Evolutionary conservation across 106 monocot genomes (phyloP).

Genomic region (Gastrodia elata): DNA sequence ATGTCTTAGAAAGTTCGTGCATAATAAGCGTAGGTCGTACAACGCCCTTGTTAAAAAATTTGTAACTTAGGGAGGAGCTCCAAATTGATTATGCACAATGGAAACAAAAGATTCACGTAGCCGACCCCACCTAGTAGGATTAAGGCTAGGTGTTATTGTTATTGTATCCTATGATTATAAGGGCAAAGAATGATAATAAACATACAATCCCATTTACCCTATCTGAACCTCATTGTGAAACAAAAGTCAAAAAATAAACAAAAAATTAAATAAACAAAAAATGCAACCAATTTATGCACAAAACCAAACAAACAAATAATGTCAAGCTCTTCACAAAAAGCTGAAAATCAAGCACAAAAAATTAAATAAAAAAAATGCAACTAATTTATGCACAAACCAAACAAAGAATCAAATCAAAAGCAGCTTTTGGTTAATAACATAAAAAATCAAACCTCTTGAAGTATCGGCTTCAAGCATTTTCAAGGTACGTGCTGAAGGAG

Average conservation of each 20-base stretch:
- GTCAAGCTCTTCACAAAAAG: neutral
- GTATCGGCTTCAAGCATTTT: conserved; percentile 41
- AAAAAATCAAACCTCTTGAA: conserved; percentile 36
- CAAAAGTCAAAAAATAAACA: neutral
- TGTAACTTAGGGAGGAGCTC: too few relatives aligned
- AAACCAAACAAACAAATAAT: neutral
- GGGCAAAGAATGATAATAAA: too few relatives aligned
- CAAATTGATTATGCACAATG: too few relatives aligned
- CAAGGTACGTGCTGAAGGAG: conserved; percentile 45
- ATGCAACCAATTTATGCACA: neutral
- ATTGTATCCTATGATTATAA: too few relatives aligned
- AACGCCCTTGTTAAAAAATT: too few relatives aligned
- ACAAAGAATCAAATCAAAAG: neutral
- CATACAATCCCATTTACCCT: too few relatives aligned
- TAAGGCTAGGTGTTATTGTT: too few relatives aligned
- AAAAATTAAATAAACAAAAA: neutral
- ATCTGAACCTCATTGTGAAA: too few relatives aligned
- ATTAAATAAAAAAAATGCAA: neutral
- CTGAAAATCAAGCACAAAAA: neutral
- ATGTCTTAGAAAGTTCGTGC: too few relatives aligned
- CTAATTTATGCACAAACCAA: neutral
- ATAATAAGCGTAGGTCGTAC: too few relatives aligned
- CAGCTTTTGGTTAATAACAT: neutral
- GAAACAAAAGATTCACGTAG: too few relatives aligned
- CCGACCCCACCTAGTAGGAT: too few relatives aligned